Evolutionary conservation across 139 green algal species (phyloP), one percentile per base, ranked within the genome.

Genomic region (Spirogloea muscicola): DNA sequence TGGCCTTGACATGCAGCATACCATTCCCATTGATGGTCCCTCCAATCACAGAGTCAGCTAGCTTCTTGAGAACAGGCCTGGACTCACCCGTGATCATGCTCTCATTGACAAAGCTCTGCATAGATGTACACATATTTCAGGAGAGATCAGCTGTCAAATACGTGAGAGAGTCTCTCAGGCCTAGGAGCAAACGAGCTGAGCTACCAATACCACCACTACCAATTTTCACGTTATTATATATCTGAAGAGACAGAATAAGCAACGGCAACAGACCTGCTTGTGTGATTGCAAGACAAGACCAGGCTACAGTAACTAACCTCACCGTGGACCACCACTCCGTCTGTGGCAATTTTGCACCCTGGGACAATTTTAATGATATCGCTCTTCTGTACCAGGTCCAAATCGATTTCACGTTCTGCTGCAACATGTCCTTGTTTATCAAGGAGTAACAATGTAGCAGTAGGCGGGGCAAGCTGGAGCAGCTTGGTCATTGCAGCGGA

Each of bases 61-160:
- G 41, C 1, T 55, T 16, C 69, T 96, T 96, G 37, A 51, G 68
- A 42, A 96, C 89, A 0, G 91, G 87, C 36, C 68, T 37, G 33
- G 85, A 76, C 81, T 97, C 93, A 4, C 94, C 94, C 16, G 92
- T 98, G 37, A 99, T 86, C 94, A 99, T 97, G 82, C 86, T 86
- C 81, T 99, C 94, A 55, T 99, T 90, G n/a, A 93, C 83, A 72
- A 93, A 89, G 3, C 86, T 90, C 33, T 81, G 65, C n/a, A n/a
- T n/a, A n/a, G n/a, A n/a, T n/a, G n/a, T n/a, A n/a, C n/a, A n/a
- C n/a, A n/a, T n/a, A n/a, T n/a, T n/a, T n/a, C n/a, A n/a, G n/a
- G n/a, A n/a, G n/a, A n/a, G n/a, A n/a, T n/a, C n/a, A n/a, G n/a
- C n/a, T n/a, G n/a, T n/a, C n/a, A n/a, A n/a, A n/a, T n/a, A n/a